These are phyloP conservation scores for Begonia loranthoides DNA, from an alignment of 306 rosid species.

Conservation along the genomic window DNA sequence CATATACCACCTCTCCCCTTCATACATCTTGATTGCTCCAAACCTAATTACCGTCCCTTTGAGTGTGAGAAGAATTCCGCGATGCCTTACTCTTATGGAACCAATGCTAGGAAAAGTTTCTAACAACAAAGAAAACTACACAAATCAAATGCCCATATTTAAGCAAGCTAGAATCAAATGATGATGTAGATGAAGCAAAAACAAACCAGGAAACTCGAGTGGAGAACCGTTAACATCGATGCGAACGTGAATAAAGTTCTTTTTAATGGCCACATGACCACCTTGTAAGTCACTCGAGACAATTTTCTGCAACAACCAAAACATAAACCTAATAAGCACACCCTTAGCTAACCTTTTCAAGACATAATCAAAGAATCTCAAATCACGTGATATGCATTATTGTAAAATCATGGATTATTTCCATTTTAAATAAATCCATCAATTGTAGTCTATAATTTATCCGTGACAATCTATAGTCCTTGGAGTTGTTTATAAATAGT, in stretches of 20 bases:
- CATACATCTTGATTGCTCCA: conserved; percentile 81
- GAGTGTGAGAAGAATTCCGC: conserved; percentile 75
- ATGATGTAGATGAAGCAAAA: conserved; percentile 1
- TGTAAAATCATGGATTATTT: too few relatives aligned
- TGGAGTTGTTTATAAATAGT: too few relatives aligned
- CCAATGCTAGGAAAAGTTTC: conserved; percentile 86
- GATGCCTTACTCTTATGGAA: conserved; percentile 72
- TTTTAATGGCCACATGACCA: conserved; percentile 23
- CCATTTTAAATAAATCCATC: too few relatives aligned
- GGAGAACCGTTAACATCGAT: conserved; percentile 58
- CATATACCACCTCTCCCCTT: conserved; percentile 85
- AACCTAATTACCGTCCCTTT: conserved; percentile 91
- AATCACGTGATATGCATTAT: too few relatives aligned
- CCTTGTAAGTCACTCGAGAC: conserved; percentile 37
- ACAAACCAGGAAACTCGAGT: conserved; percentile 63
- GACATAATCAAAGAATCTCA: too few relatives aligned
- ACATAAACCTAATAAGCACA: conserved; percentile 3
- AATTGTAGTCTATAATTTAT: too few relatives aligned
- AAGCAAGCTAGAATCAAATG: neutral
- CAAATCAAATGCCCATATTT: neutral
- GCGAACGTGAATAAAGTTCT: conserved; percentile 64
- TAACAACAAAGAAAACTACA: conserved; percentile 9
- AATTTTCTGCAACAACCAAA: conserved; percentile 30
- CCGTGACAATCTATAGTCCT: too few relatives aligned
- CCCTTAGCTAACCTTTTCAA: too few relatives aligned